Evolutionary conservation across 371 early-diverging fungal species (phyloP), one percentile per base, ranked within the genome.

Genomic region (Mortierella sp.): DNA sequence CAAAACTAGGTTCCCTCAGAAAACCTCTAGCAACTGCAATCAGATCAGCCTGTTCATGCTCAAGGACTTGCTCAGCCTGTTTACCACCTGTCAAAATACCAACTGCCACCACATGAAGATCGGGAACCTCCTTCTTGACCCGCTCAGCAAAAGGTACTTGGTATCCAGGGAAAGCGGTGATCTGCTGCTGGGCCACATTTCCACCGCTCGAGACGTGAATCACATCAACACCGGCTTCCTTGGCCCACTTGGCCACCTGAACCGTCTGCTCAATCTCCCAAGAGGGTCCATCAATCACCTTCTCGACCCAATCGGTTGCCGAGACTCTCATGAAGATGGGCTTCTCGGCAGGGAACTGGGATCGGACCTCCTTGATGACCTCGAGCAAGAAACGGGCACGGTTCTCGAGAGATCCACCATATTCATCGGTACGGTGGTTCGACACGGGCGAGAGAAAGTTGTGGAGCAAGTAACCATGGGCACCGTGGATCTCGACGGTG

Each of bases 391-490:
- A 91, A 4, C 96, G 91, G 27, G 89, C 89, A 38, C 97, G 93
- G 89, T 96, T 96, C 77, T 96, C 96, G 65, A 95, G 91, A 0
- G 93, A 91, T 4, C 96, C 96, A 58, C 93, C 96, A 83, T 97
- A 98, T 65, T 93, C 81, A 83, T 98, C 98, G 0, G 96, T 96
- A 55, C 98, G 93, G 44, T 91, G 80, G 89, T 98, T 98, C 55
- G 94, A 91, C 16, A 95, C 77, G 3, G 97, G 96, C 35, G 96
- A 95, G 27, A 96, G 83, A 80, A 98, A 98, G 80, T 91, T 90
- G 83, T 93, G 91, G 71, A 96, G 75, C 58, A 97, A 88, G 87
- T 97, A 97, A 8, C 96, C 96, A 79, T 93, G 93, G 12, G 83
- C 88, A 49, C 91, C 93, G 79, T 98, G 98, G 60, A 98, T 90